Evolutionary conservation across 2,329 filamentous ascomycete species (phyloP), one percentile per base, ranked within the genome.

Genomic region (Trichoderma sp.): DNA sequence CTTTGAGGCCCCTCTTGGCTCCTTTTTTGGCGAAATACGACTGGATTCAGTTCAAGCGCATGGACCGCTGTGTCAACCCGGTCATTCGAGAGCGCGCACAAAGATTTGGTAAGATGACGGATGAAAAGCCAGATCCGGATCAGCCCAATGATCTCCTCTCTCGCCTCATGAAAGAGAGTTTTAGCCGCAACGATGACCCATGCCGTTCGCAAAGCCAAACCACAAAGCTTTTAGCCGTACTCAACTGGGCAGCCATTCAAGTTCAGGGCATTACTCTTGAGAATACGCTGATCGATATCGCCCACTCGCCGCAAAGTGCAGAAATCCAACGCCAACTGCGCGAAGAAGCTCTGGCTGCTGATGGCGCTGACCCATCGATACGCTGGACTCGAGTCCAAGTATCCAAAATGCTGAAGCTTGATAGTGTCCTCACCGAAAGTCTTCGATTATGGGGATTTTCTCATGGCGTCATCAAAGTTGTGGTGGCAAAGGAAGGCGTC

Each of bases 231-330:
- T 29, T 64, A 11, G 61, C 61, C 2, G 52, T 64, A 3, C 61
- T 64, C 33, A 64, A 64, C 47, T 64, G 61, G 61, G 61, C 61
- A 10, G 61, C 61, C 61, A 64, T 64, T n/a, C 61, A 64, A 19
- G 61, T 64, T 13, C 61, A 64, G 5, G 61, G 61, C 10, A 64
- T 64, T 24, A 64, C 61, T 1, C 47, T 64, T 16, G 61, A 64
- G 14, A 64, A 64, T 16, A 49, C 49, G 6, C 47, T 64, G 21
- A 64, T 64, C 27, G 61, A 64, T 21, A 64, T 64, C 5, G 61
- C 61, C 6, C 61, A 64, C 47, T 27, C 61, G 6, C 47, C 61
- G 4, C 61, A 64, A 19, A 55, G 47, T 24, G 61, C 24, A 16
- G 49, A 52, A 10, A 64, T 64, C 16, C 61, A 64, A n/a, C 21